These are phyloP conservation scores for Lipomyces yarrowii DNA, from an alignment of 1,139 yeast genomes.

Conservation along the genomic window DNA sequence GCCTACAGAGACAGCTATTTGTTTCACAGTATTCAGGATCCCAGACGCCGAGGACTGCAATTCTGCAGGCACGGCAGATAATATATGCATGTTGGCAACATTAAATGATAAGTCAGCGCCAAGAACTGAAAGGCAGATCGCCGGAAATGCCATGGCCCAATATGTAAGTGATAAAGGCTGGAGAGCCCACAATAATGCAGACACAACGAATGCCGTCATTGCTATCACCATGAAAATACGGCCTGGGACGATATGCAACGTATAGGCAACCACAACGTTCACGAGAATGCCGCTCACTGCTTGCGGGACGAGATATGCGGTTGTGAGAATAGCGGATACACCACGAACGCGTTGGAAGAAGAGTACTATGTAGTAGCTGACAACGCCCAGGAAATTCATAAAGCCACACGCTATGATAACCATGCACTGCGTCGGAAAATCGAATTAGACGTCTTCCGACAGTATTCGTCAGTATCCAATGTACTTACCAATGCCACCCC, in stretches of 20 bases:
- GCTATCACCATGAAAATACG: constrained; percentile 44
- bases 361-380: constrained; percentile 46
- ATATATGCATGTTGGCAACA: constrained; percentile 47
- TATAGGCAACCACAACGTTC: constrained; percentile 49
- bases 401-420: constrained; percentile 44
- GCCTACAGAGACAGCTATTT: constrained; percentile 48
- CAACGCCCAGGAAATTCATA: constrained; percentile 47
- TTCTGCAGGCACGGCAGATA: constrained; percentile 45
- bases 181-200: constrained; percentile 49
- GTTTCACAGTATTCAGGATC: constrained; percentile 49
- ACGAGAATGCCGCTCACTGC: constrained; percentile 47
- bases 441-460: background rate
- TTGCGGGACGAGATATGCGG: constrained; percentile 47
- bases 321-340: constrained; percentile 46
- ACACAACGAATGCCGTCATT: constrained; percentile 41
- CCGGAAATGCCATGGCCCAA: constrained; percentile 51
- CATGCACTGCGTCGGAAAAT: constrained; percentile 39
- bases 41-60: constrained; percentile 52
- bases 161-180: constrained; percentile 42
- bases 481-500: constrained; percentile 41
- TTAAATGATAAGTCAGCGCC: constrained; percentile 53
- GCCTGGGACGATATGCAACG: constrained; percentile 50
- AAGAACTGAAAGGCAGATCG: constrained; percentile 45
- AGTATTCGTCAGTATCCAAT: no score
- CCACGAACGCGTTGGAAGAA: constrained; percentile 47